phyloP scores from a whole-genome alignment of 345 rosid species.

The Physaria fendleri region DNA sequence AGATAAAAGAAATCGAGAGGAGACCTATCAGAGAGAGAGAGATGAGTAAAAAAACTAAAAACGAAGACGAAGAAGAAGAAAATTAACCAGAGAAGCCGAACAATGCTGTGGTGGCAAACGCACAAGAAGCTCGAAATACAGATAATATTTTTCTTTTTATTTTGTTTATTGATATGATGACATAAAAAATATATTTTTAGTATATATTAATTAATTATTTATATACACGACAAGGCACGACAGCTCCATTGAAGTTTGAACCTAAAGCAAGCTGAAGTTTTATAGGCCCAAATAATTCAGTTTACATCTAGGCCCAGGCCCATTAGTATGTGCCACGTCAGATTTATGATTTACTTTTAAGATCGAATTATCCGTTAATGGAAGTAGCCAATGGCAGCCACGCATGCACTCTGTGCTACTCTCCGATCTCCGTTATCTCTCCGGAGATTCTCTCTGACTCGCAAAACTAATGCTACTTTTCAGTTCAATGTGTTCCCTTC shows the following conservation, averaged over 20 bases:
- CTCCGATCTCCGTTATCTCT: conserved; percentile 10
- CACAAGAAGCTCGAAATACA: conserved; percentile 15
- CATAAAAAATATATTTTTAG: too few species aligned
- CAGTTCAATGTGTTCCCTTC: not conserved
- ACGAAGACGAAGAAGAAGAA: conserved; percentile 2
- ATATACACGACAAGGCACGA: conserved; percentile 14
- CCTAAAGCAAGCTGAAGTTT: not conserved
- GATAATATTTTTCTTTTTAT: not conserved
- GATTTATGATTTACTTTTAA: not conserved
- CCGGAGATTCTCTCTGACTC: conserved; percentile 20
- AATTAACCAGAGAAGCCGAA: conserved; percentile 13
- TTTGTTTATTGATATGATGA: not conserved
- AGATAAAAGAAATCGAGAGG: not conserved
- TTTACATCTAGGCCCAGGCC: not conserved
- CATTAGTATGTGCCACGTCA: conserved; percentile 22
- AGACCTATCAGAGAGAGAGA: conserved; percentile 15
- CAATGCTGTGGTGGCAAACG: conserved; percentile 30
- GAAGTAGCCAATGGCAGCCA: conserved; percentile 30
- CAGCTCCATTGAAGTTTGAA: conserved; percentile 23
- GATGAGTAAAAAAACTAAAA: not conserved
- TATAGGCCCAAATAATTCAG: conserved; percentile 6
- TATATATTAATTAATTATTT: too few species aligned
- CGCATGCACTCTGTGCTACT: conserved; percentile 8
- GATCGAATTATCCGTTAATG: conserved; percentile 13
- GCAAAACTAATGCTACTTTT: not conserved